Evolutionary conservation across 164 flowering plant species (phyloP), one percentile per base, ranked within the genome.

Genomic region (Echeveria elegans): DNA sequence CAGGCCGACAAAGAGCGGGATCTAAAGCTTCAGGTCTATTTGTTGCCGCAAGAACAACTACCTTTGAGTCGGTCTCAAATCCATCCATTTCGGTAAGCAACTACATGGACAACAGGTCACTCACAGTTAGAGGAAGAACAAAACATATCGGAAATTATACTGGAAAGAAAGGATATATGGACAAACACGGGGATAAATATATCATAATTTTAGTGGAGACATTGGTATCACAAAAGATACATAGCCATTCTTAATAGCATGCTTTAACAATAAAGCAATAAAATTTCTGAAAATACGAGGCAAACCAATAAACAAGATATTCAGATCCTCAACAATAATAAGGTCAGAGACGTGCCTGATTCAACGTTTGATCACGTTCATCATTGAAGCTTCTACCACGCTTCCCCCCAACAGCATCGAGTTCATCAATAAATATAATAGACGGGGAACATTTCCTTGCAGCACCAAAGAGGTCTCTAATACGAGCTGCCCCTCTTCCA

Each of bases 21-120:
- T 94, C 99, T 76, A 94, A 70, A 64, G 97, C 96, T 80, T 91
- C 97, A 45, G 99, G 96, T 63, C 96, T 80, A 70, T 94, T 94
- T 40, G 97, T 94, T 69, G 99, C 97, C 30, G 93, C 99, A 66
- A 94, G 82, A 32, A 94, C 97, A 64, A 91, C 77, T 68, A 91
- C 93, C 74, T 88, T 91, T 71, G 74, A 79, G 68, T 87, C 93
- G n/a, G 96, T 80, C 75, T 89, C 96, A 78, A 94, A 94, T 56
- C 99, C 99, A 81, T 94, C 99, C 97, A 94, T 89, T 76, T 94
- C 99, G 59, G 99, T 94, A 72, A 94, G 82, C 78, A 94, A 78
- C 99, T 94, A 75, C 77, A 77, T 66, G 70, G 69, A 29, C 58
- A 12, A 52, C 28, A 21, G 28, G 58, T 21, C 47, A 45, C 19